phyloP scores from a whole-genome alignment of 2,329 filamentous ascomycete species.

The Juglanconis oblonga region DNA sequence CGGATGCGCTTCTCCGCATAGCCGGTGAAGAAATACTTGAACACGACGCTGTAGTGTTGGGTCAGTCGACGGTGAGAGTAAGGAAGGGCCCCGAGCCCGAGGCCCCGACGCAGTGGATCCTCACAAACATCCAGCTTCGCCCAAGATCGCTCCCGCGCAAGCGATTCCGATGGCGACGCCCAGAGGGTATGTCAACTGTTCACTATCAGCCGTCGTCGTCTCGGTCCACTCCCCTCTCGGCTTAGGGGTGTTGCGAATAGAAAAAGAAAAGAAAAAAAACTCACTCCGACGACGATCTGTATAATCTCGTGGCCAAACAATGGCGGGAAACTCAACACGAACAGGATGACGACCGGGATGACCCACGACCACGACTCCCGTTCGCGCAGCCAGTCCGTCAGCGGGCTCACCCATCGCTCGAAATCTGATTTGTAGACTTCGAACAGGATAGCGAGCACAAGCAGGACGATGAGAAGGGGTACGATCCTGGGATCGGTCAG shows the following conservation, averaged over 20 bases:
- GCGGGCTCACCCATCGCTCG: neutral
- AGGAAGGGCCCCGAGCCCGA: too few relatives aligned
- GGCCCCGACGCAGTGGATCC: neutral
- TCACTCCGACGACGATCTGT: neutral
- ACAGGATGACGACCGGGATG: conserved; percentile 35
- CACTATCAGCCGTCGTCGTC: neutral
- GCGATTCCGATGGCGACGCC: neutral
- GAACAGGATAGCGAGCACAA: neutral
- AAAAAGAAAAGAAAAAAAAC: too few relatives aligned
- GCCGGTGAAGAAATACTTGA: neutral
- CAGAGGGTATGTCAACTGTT: neutral
- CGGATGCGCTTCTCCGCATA: neutral
- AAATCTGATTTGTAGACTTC: neutral
- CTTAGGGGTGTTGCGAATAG: neutral
- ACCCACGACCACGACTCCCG: conserved; percentile 23
- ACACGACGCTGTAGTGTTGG: neutral
- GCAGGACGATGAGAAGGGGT: neutral
- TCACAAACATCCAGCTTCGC: neutral
- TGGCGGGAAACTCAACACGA: conserved; percentile 37
- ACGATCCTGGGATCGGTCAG: neutral
- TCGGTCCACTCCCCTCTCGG: neutral
- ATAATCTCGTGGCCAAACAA: conserved; percentile 39
- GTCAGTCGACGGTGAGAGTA: neutral
- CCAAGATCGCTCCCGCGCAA: neutral
- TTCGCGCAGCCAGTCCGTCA: neutral